phyloP scores from a whole-genome alignment of 371 early-diverging fungal genomes.

The Zychaea mexicana region DNA sequence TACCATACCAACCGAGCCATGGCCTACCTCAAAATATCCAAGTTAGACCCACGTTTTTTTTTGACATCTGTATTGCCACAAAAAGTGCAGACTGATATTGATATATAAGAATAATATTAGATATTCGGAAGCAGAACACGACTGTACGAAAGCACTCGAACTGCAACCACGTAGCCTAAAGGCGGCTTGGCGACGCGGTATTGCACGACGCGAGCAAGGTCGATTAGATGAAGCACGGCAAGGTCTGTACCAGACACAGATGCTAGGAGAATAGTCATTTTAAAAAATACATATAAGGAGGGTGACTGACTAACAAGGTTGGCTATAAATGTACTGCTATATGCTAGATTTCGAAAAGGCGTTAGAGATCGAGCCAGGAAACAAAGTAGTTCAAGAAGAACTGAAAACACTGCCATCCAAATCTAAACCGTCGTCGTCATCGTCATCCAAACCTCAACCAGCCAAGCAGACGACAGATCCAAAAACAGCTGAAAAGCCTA shows the following conservation, averaged over 20 bases:
- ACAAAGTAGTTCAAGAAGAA: conserved; percentile 66
- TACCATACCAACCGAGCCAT: conserved; percentile 83
- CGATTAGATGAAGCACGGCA: conserved; percentile 59
- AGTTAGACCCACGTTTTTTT: too few relatives aligned
- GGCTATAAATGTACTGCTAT: not conserved
- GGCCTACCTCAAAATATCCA: conserved; percentile 76
- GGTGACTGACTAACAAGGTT: not conserved
- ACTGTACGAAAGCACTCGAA: conserved; percentile 68
- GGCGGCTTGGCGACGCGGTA: conserved; percentile 82
- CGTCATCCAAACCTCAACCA: not conserved
- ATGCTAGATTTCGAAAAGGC: conserved; percentile 65
- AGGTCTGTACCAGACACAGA: conserved; percentile 31
- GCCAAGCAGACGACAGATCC: too few relatives aligned
- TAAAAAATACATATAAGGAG: not conserved
- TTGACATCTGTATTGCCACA: too few relatives aligned
- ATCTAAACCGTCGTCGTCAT: not conserved
- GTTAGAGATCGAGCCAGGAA: conserved; percentile 68
- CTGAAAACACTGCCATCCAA: conserved; percentile 42
- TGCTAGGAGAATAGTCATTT: not conserved
- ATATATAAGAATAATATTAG: conserved; percentile 42
- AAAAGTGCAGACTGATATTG: not conserved
- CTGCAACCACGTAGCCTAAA: conserved; percentile 78
- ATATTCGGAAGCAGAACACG: conserved; percentile 68
- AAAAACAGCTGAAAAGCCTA: not conserved
- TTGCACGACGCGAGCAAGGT: conserved; percentile 64